Evolutionary conservation across 192 early-diverging fungal species (phyloP).

Genomic region (Umbelopsis sp.): DNA sequence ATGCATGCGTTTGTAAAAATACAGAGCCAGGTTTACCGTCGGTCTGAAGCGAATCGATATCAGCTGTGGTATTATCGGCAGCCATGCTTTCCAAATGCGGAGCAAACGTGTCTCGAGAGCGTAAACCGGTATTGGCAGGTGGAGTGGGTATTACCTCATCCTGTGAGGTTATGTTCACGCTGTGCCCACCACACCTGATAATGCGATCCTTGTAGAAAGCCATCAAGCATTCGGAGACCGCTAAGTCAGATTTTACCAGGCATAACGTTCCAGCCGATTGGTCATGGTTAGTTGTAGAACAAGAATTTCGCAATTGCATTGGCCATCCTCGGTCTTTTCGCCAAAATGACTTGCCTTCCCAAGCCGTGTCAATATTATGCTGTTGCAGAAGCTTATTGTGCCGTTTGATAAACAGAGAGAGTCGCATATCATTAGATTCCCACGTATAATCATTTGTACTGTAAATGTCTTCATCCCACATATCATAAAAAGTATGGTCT

Average conservation of each 20-base stretch:
- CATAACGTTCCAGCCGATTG: slow-evolving; percentile 32
- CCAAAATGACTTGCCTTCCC: slow-evolving; percentile 36
- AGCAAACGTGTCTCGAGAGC: not conserved
- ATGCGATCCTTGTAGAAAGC: slow-evolving; percentile 37
- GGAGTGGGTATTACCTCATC: not conserved
- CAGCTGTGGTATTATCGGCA: not conserved
- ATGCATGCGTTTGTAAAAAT: slow-evolving; percentile 2
- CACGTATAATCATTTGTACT: slow-evolving; percentile 41
- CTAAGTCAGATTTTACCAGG: slow-evolving; percentile 22
- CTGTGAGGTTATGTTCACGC: not conserved
- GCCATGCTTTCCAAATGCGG: too few relatives aligned
- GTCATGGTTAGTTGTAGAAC: slow-evolving; percentile 40
- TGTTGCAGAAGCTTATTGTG: not conserved
- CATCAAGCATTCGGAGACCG: slow-evolving; percentile 23
- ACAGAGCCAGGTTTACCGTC: slow-evolving; percentile 1
- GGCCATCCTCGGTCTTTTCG: slow-evolving; percentile 36
- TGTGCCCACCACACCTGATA: slow-evolving; percentile 28
- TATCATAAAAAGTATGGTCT: slow-evolving; percentile 29
- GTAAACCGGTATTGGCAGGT: not conserved
- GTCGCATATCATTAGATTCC: slow-evolving; percentile 40
- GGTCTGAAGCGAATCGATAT: not conserved
- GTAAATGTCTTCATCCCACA: slow-evolving; percentile 44
- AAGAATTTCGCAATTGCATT: slow-evolving; percentile 25
- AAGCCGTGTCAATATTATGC: not conserved
- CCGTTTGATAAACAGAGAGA: slow-evolving; percentile 28